Evolutionary conservation across 2,329 filamentous ascomycete species (phyloP).

Genomic region (Stachybotrys chlorohalonatus): DNA sequence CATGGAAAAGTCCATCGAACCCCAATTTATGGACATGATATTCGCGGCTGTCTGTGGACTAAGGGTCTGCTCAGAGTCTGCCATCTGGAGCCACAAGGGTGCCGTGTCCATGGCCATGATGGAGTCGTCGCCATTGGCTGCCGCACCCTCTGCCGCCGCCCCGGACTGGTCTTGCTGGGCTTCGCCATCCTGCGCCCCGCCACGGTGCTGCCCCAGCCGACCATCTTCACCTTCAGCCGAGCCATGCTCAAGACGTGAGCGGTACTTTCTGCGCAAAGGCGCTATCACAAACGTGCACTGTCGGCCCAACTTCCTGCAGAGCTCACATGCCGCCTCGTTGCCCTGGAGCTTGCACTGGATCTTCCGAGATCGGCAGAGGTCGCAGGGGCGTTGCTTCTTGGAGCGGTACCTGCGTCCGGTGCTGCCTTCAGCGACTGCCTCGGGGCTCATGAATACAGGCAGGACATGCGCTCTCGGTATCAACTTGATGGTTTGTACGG

Average conservation of each 20-base stretch:
- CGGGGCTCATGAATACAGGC: not conserved
- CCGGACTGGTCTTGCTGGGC: not conserved
- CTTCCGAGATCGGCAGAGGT: slow-evolving; percentile 35
- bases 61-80: not conserved
- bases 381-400: slow-evolving; percentile 27
- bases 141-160: not conserved
- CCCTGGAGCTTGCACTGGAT: slow-evolving; percentile 24
- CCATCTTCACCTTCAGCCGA: not conserved
- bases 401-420: slow-evolving; percentile 11
- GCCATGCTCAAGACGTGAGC: not conserved
- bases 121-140: not conserved
- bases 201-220: not conserved
- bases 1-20: not conserved
- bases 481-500: too few species aligned
- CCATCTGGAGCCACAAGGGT: not conserved
- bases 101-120: not conserved
- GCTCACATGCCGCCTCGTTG: slow-evolving; percentile 8
- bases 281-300: slow-evolving; percentile 9
- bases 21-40: not conserved
- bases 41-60: not conserved
- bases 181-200: not conserved
- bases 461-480: too few species aligned
- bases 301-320: slow-evolving; percentile 8
- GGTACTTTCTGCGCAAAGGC: slow-evolving; percentile 6
- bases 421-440: not conserved